A percentile compares a stretch with the other conserved stretches of the same genome.
These are phyloP conservation scores for Globisporangium canariense DNA, from an alignment of 352 stramenopile species.

Conservation along the genomic window DNA sequence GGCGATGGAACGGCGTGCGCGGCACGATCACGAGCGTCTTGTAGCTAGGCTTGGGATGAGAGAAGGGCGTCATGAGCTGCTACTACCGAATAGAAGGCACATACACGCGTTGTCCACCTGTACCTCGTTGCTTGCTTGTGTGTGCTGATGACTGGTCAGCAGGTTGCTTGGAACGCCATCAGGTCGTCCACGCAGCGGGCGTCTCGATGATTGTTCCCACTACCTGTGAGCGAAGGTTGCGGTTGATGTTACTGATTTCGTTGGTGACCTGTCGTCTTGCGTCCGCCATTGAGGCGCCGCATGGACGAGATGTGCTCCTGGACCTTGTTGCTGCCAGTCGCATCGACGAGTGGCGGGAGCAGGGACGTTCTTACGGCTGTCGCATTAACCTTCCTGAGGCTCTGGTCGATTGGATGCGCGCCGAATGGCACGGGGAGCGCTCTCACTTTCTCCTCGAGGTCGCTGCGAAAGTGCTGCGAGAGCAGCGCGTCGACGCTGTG, in stretches of 20 bases:
- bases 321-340: neutral
- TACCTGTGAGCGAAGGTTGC: neutral
- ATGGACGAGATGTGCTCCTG: neutral
- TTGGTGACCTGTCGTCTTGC: neutral
- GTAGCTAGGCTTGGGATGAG: neutral
- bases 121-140: neutral
- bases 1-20: slow-evolving; percentile 64
- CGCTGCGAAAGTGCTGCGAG: slow-evolving; percentile 3
- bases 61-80: neutral
- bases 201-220: neutral
- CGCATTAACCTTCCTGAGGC: too few relatives aligned
- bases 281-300: neutral
- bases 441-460: neutral
- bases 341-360: neutral
- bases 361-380: neutral
- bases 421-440: neutral
- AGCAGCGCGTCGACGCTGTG: slow-evolving; percentile 4
- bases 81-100: neutral
- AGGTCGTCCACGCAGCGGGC: neutral
- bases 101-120: neutral
- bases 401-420: neutral
- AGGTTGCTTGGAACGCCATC: neutral
- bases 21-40: slow-evolving; percentile 65
- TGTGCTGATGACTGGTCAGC: neutral
- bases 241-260: neutral